Evolutionary conservation across 192 early-diverging fungal genomes (phyloP), one percentile per base, ranked within the genome.

Genomic region (Diversispora eburnea): DNA sequence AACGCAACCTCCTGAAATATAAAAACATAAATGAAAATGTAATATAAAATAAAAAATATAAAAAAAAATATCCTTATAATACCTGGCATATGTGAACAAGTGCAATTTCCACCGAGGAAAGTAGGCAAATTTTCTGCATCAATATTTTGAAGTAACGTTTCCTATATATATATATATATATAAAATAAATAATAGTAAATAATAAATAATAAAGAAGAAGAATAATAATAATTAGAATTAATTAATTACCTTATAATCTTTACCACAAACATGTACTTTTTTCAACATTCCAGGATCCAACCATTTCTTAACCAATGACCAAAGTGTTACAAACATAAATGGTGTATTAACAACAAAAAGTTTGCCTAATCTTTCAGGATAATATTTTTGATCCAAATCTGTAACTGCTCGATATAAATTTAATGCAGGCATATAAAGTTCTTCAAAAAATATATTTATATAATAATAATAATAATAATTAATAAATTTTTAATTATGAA

Each of bases 301-400:
- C 87, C 90, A 92, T 64, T 80, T 86, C 72, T 88, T 91, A 61
- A 91, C 87, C 60, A 92, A 81, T 25, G 87, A 89, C 88, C 91
- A 93, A n/a, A 88, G 88, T 39, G 85, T 87, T 52, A 90, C 85
- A 85, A 98, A 98, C 56, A 95, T 87, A 68, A 84, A 88, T 5
- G 97, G 97, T 63, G 93, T 91, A 79, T 98, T 98, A 77, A 98
- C 93, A 47, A 98, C 87, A 72, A 90, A 97, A 67, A 97, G 92
- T 74, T 90, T 93, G 75, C 92, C 90, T 69, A 97, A 84, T 78
- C 90, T 92, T 79, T 97, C 97, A 13, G 97, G 97, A 74, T 98
- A 98, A 76, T 94, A 92, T 69, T 94, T 90, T 77, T 97, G 94
- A 75, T 95, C 94, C 78, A 91, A 90, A 56, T 90, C 85, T 39